Evolutionary conservation across 768 basidiomycete species (phyloP).

Genomic region (Calocera viscosa): DNA sequence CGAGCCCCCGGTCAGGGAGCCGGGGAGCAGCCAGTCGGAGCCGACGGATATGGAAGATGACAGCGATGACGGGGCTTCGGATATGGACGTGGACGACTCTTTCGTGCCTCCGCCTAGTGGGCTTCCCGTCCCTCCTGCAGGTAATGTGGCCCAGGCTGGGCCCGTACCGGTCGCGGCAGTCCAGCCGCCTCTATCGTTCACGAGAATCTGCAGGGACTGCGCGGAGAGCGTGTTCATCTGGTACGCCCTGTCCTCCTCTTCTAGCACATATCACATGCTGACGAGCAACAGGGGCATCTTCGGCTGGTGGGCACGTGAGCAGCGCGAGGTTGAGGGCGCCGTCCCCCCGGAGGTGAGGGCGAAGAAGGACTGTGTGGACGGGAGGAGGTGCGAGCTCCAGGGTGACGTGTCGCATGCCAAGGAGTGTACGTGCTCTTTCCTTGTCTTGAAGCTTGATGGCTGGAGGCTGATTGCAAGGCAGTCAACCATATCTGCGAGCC

Average conservation of each 20-base stretch:
- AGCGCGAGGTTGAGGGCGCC: neutral
- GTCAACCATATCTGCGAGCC: slow-evolving; percentile 1
- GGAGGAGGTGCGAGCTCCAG: neutral
- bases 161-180: neutral
- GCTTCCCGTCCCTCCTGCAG: neutral
- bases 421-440: neutral
- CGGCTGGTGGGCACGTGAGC: slow-evolving; percentile 1
- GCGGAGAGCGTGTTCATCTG: neutral
- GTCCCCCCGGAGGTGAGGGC: neutral
- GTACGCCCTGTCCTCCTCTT: neutral
- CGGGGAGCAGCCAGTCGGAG: too few relatives aligned
- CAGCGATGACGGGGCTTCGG: neutral
- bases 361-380: neutral
- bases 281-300: neutral
- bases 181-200: neutral
- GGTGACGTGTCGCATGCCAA: neutral
- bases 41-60: too few relatives aligned
- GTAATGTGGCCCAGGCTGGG: neutral
- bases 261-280: neutral
- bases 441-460: neutral
- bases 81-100: slow-evolving; percentile 3
- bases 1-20: too few relatives aligned
- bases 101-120: neutral
- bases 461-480: neutral
- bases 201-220: slow-evolving; percentile 1